phyloP scores from a whole-genome alignment of 306 rosid genomes.

The Castanea sativa region DNA sequence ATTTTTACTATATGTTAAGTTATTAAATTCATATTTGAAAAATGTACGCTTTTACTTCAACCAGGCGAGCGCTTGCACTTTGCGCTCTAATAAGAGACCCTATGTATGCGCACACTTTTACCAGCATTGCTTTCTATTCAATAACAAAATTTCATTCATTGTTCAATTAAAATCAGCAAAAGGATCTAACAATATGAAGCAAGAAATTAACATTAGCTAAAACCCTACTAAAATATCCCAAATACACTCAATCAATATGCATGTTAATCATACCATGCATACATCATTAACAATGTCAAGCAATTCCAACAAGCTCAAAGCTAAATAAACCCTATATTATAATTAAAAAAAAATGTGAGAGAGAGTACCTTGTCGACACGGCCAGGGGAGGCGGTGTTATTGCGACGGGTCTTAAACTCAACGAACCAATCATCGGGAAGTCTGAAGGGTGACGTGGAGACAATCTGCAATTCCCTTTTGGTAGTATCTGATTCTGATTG shows the following conservation, averaged over 20 bases:
- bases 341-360: background rate
- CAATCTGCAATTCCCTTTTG: constrained; percentile 22
- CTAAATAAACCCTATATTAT: background rate
- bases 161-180: too few species aligned
- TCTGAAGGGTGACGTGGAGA: constrained; percentile 12
- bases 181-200: background rate
- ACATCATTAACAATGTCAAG: constrained; percentile 1
- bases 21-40: too few species aligned
- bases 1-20: too few species aligned
- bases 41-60: too few species aligned
- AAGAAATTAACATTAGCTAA: background rate
- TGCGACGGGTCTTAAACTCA: constrained; percentile 35
- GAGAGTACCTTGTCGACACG: constrained; percentile 35
- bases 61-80: too few species aligned
- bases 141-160: too few species aligned
- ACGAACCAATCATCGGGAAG: constrained; percentile 56
- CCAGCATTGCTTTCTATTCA: too few species aligned
- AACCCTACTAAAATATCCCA: background rate
- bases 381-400: background rate
- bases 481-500: background rate
- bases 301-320: background rate
- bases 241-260: background rate
- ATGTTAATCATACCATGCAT: background rate
- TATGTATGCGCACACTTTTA: too few species aligned
- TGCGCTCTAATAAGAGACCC: too few species aligned